phyloP scores from a whole-genome alignment of 192 early-diverging fungal species.

The Backusella tarrabulga region DNA sequence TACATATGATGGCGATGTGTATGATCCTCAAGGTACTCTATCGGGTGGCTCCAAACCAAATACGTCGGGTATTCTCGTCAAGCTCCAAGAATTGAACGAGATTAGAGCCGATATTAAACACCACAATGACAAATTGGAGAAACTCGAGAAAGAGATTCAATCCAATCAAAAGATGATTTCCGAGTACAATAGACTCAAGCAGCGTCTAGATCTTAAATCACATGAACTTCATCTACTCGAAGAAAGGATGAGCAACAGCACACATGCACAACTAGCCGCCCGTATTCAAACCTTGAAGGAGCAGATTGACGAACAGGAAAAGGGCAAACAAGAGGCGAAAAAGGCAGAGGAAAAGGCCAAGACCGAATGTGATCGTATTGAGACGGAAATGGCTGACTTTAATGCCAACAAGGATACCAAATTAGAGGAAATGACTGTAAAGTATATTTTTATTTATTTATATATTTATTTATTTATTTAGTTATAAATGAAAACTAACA shows the following conservation, averaged over 20 bases:
- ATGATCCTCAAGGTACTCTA: constrained; percentile 92
- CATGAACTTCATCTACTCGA: constrained; percentile 80
- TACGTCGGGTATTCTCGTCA: constrained; percentile 68
- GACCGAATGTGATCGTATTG: constrained; percentile 60
- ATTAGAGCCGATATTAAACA: constrained; percentile 51
- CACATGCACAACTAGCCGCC: constrained; percentile 49
- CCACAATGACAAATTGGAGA: constrained; percentile 47
- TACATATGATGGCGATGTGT: constrained; percentile 95
- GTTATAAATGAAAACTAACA: constrained; percentile 8
- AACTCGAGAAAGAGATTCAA: constrained; percentile 54
- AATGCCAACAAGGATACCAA: constrained; percentile 86
- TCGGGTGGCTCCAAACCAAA: constrained; percentile 86
- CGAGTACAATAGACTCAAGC: constrained; percentile 58
- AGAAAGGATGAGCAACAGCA: constrained; percentile 75
- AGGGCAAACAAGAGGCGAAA: constrained; percentile 39
- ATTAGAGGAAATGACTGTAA: constrained; percentile 75
- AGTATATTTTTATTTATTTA: not conserved
- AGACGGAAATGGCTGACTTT: constrained; percentile 89
- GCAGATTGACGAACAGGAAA: constrained; percentile 50
- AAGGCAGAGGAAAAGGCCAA: constrained; percentile 47
- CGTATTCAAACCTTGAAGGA: constrained; percentile 52
- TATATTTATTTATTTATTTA: not conserved
- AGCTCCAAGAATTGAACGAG: constrained; percentile 72
- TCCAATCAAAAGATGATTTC: constrained; percentile 52
- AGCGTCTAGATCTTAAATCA: constrained; percentile 67